A percentile compares a stretch with the other conserved stretches of the same genome.
Conservation (phyloP, 345 rosid genomes). For the Eucalyptus coolabah region DNA sequence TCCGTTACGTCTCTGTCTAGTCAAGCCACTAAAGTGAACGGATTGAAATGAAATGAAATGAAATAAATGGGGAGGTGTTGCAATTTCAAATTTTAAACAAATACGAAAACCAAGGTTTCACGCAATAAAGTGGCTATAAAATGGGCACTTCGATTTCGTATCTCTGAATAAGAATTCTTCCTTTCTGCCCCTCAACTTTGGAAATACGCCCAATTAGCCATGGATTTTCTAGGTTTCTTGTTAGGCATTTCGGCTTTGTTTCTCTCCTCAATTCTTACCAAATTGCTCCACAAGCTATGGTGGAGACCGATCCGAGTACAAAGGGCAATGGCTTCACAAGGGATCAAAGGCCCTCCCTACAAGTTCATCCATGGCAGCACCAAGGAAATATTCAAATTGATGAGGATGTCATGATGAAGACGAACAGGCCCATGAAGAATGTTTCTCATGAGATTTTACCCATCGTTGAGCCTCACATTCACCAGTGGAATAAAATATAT, state of each 20-base stretch:
- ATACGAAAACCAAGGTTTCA: not conserved
- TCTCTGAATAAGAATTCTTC: not conserved
- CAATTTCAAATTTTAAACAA: not conserved
- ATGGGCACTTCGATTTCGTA: not conserved
- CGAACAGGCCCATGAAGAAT: not conserved
- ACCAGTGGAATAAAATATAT: not conserved
- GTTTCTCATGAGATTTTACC: not conserved
- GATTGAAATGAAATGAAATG: not conserved
- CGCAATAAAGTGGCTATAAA: not conserved
- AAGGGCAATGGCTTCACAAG: not conserved
- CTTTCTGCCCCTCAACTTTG: not conserved
- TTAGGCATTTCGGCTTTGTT: not conserved
- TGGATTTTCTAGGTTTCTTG: not conserved
- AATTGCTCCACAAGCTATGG: not conserved
- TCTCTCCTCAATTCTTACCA: not conserved
- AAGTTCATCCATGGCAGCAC: slow-evolving; percentile 1
- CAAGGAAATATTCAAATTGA: not conserved
- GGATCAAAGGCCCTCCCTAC: not conserved
- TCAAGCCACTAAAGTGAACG: not conserved
- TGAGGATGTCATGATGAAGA: not conserved
- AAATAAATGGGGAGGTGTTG: not conserved
- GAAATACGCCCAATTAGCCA: not conserved
- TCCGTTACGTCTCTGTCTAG: not conserved
- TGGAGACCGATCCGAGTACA: not conserved
- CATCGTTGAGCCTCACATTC: not conserved